Evolutionary conservation across 495 filamentous ascomycete species (phyloP).

Genomic region (Aspergillus affinis): DNA sequence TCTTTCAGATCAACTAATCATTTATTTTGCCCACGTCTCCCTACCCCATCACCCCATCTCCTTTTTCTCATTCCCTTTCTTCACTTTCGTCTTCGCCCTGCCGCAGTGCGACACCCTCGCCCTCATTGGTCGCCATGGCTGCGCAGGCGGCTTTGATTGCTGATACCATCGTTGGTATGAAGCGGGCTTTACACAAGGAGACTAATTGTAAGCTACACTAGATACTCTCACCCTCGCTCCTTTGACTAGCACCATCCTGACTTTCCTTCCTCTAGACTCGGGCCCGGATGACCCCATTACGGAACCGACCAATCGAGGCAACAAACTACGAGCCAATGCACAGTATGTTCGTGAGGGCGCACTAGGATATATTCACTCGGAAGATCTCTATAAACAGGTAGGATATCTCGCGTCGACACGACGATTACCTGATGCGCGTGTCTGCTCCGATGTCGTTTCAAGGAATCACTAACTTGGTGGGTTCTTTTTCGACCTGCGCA

Average conservation of each 20-base stretch:
- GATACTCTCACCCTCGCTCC: neutral
- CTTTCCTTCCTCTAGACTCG: slow-evolving; percentile 55
- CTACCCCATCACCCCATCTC: neutral
- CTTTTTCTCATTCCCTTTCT: neutral
- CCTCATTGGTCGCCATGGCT: slow-evolving; percentile 54
- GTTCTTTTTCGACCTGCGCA: slow-evolving; percentile 30
- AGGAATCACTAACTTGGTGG: slow-evolving; percentile 2
- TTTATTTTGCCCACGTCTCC: neutral
- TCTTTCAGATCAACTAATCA: neutral
- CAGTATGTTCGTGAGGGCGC: slow-evolving; percentile 76
- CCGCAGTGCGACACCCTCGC: slow-evolving; percentile 6
- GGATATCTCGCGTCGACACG: slow-evolving; percentile 4
- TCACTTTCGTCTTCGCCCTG: neutral
- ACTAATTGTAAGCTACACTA: slow-evolving; percentile 50
- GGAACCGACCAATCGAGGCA: slow-evolving; percentile 81
- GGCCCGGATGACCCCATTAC: slow-evolving; percentile 84
- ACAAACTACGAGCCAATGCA: slow-evolving; percentile 84
- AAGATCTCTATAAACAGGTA: slow-evolving; percentile 84
- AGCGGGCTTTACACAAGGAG: slow-evolving; percentile 64
- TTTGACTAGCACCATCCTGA: slow-evolving; percentile 12
- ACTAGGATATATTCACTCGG: slow-evolving; percentile 65
- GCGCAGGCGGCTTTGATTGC: slow-evolving; percentile 67
- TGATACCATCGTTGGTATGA: slow-evolving; percentile 75
- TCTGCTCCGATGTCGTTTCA: neutral
- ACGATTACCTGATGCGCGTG: neutral